Percentiles rank a stretch among this genome's conserved stretches.
phyloP scores from a whole-genome alignment of 1,139 yeast species.

The Suhomyces bribrorum region DNA sequence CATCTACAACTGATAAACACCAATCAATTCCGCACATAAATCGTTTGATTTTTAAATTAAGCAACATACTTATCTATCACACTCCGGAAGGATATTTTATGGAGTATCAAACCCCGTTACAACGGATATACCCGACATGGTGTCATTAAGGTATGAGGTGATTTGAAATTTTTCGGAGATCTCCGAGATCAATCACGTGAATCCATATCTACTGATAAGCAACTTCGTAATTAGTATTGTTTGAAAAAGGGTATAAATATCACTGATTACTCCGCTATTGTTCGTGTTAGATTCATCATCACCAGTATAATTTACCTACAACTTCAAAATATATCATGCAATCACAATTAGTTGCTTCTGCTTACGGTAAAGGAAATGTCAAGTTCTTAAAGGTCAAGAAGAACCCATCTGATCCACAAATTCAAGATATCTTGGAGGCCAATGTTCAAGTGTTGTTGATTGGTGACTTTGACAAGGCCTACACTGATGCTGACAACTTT shows the following conservation, averaged over 20 bases:
- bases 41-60: too few relatives aligned
- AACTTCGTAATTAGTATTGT: background rate
- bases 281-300: too few relatives aligned
- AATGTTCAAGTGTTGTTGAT: conserved; percentile 72
- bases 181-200: conserved; percentile 8
- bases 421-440: conserved; percentile 83
- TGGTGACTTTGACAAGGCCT: conserved; percentile 77
- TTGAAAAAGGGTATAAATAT: conserved; percentile 4
- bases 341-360: conserved; percentile 43
- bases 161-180: conserved; percentile 6
- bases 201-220: conserved; percentile 6
- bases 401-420: conserved; percentile 64
- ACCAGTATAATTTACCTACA: background rate
- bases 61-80: too few relatives aligned
- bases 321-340: conserved; percentile 10
- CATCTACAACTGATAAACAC: too few relatives aligned
- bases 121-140: conserved; percentile 1
- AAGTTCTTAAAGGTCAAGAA: conserved; percentile 85
- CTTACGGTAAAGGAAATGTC: conserved; percentile 91
- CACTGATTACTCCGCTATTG: too few relatives aligned
- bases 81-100: too few relatives aligned
- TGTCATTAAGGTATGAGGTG: background rate
- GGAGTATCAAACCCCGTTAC: background rate
- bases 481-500: conserved; percentile 83
- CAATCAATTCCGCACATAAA: too few relatives aligned